These are phyloP conservation scores for Scleroderma bovista DNA, from an alignment of 768 basidiomycete species.

Conservation along the genomic window DNA sequence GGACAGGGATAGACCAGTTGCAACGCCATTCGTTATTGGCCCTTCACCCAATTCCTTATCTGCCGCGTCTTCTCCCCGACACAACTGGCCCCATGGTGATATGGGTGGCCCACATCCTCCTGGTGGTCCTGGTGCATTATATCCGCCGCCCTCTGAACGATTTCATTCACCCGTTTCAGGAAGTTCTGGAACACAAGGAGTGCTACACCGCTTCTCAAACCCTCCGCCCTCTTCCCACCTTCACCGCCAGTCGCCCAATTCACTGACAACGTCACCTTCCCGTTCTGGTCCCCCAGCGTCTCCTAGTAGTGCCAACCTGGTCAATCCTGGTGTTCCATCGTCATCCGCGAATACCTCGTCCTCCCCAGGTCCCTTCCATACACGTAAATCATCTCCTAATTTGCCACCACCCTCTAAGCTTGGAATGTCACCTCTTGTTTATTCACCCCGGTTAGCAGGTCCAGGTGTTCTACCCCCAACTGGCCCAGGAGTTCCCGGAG, in stretches of 20 bases:
- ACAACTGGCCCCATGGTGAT: conserved; percentile 32
- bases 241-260: conserved; percentile 5
- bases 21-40: conserved; percentile 50
- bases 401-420: conserved; percentile 20
- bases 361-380: conserved; percentile 15
- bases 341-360: conserved; percentile 8
- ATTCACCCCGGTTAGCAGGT: conserved; percentile 26
- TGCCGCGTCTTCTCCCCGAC: conserved; percentile 38
- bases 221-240: conserved; percentile 14
- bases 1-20: conserved; percentile 47
- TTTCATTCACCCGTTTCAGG: conserved; percentile 23
- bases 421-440: conserved; percentile 19
- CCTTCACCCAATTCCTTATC: conserved; percentile 37
- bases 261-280: conserved; percentile 35
- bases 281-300: conserved; percentile 24
- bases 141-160: conserved; percentile 24
- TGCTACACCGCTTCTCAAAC: conserved; percentile 19
- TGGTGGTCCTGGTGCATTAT: conserved; percentile 23
- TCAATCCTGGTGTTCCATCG: conserved; percentile 9
- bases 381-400: conserved; percentile 22
- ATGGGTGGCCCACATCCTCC: conserved; percentile 23
- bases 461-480: conserved; percentile 25
- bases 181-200: conserved; percentile 2
- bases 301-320: conserved; percentile 12
- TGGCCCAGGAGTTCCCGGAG: conserved; percentile 22